Percentiles rank a stretch among this genome's conserved stretches.
These are phyloP conservation scores for Viola pubescens DNA, from an alignment of 441 rosid genomes.

Conservation along the genomic window DNA sequence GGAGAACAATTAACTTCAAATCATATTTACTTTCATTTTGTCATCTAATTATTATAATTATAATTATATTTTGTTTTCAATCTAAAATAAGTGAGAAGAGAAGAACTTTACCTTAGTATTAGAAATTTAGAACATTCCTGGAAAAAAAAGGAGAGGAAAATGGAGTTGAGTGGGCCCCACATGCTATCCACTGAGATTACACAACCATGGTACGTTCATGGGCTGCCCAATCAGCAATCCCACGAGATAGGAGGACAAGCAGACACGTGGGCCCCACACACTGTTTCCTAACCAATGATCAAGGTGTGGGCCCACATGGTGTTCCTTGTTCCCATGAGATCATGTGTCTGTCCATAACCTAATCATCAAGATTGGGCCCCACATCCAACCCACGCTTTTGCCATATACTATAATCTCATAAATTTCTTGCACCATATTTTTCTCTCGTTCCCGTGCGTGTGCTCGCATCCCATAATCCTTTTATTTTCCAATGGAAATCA, in stretches of 20 bases:
- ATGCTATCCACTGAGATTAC: constrained; percentile 29
- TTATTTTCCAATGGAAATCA: too few species aligned
- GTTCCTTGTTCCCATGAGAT: constrained; percentile 27
- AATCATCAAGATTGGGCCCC: constrained; percentile 18
- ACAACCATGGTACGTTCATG: constrained; percentile 4
- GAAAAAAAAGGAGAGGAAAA: too few species aligned
- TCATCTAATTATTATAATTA: too few species aligned
- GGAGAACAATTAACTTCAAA: too few species aligned
- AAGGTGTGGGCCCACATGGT: constrained; percentile 25
- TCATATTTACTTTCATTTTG: too few species aligned
- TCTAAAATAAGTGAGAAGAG: too few species aligned
- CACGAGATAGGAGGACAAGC: constrained; percentile 19
- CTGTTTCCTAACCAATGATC: constrained; percentile 48
- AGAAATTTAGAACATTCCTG: too few species aligned
- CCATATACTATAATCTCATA: neutral
- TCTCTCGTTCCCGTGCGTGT: constrained; percentile 1
- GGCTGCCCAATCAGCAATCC: constrained; percentile 14
- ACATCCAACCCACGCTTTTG: constrained; percentile 5
- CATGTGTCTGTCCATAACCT: constrained; percentile 13
- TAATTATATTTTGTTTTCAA: too few species aligned
- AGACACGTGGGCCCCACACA: constrained; percentile 33
- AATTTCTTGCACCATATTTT: neutral
- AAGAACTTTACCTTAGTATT: too few species aligned
- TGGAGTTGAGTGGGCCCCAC: constrained; percentile 4
- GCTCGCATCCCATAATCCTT: neutral